A percentile compares a stretch with the other conserved stretches of the same genome.
Conservation (phyloP, 768 basidiomycete species). For the Saitozyma sp. region DNA sequence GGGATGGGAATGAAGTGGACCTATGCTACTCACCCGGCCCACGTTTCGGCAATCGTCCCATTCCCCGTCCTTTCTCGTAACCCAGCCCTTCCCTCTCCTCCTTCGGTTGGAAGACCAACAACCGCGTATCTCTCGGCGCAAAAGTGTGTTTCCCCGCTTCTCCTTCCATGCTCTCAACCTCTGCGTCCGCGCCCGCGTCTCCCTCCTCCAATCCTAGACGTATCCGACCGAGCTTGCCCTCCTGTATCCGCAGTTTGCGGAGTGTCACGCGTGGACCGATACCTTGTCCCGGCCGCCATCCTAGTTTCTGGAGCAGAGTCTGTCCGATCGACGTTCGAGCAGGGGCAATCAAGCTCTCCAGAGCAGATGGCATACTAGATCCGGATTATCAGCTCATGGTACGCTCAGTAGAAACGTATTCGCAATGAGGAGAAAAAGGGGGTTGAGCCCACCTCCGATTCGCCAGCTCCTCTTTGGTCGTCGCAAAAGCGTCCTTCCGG, state of each 20-base stretch:
- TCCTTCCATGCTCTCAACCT: slow-evolving; percentile 18
- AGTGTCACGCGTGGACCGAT: slow-evolving; percentile 85
- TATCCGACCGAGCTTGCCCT: slow-evolving; percentile 56
- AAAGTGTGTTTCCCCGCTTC: slow-evolving; percentile 75
- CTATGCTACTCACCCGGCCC: slow-evolving; percentile 10
- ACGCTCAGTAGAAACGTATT: background rate
- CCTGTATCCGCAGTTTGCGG: slow-evolving; percentile 71
- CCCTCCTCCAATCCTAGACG: slow-evolving; percentile 47
- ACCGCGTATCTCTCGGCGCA: slow-evolving; percentile 74
- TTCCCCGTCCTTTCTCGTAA: slow-evolving; percentile 62
- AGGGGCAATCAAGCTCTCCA: slow-evolving; percentile 65
- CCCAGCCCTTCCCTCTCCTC: slow-evolving; percentile 81
- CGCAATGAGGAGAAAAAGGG: background rate
- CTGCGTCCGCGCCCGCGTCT: slow-evolving; percentile 57
- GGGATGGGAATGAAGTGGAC: background rate
- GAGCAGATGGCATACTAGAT: slow-evolving; percentile 27
- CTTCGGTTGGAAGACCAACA: slow-evolving; percentile 66
- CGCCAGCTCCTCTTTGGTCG: slow-evolving; percentile 52
- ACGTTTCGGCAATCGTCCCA: slow-evolving; percentile 27
- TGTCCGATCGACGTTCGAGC: slow-evolving; percentile 79
- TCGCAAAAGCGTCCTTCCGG: slow-evolving; percentile 68
- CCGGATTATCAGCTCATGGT: slow-evolving; percentile 39
- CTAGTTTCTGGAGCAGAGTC: slow-evolving; percentile 88
- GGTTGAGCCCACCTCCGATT: slow-evolving; percentile 52
- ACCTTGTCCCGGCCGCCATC: slow-evolving; percentile 90